These are phyloP conservation scores for Aphanomyces astaci DNA, from an alignment of 352 stramenopile species.

Conservation along the genomic window DNA sequence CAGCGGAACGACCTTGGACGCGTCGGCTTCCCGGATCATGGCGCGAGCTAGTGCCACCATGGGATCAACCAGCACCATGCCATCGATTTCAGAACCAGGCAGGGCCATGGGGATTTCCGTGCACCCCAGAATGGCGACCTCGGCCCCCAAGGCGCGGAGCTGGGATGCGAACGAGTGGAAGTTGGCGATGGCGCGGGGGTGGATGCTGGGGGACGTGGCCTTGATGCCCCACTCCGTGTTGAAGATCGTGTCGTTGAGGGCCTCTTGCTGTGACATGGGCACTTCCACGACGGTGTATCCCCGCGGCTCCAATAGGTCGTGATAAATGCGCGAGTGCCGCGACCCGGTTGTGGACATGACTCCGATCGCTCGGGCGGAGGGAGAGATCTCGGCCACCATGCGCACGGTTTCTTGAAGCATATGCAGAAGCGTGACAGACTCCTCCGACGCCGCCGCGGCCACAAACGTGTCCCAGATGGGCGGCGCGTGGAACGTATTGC, in stretches of 20 bases:
- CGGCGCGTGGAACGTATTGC: conserved; percentile 68
- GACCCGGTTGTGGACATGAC: conserved; percentile 65
- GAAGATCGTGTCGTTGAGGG: conserved; percentile 69
- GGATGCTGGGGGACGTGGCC: conserved; percentile 53
- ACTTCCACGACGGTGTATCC: conserved; percentile 58
- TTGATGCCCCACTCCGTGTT: conserved; percentile 66
- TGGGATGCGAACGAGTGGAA: conserved; percentile 50
- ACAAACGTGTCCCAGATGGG: conserved; percentile 70
- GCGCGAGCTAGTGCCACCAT: conserved; percentile 64
- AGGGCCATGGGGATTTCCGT: conserved; percentile 77
- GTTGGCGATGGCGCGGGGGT: conserved; percentile 41
- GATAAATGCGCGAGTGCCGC: conserved; percentile 49
- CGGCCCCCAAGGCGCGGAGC: conserved; percentile 38
- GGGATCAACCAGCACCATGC: conserved; percentile 51
- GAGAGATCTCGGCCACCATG: conserved; percentile 42
- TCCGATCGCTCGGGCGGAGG: conserved; percentile 42
- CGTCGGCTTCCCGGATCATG: conserved; percentile 57
- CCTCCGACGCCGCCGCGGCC: not conserved
- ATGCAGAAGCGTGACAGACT: conserved; percentile 34
- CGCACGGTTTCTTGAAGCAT: conserved; percentile 66
- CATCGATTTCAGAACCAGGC: conserved; percentile 37
- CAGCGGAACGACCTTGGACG: conserved; percentile 41
- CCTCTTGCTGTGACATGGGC: conserved; percentile 35
- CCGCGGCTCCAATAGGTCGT: conserved; percentile 50
- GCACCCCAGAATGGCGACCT: conserved; percentile 66